Percentiles rank a stretch among this genome's conserved stretches.
Evolutionary conservation across 2,329 filamentous ascomycete genomes (phyloP).

Genomic region (Herpotrichia juniperi): DNA sequence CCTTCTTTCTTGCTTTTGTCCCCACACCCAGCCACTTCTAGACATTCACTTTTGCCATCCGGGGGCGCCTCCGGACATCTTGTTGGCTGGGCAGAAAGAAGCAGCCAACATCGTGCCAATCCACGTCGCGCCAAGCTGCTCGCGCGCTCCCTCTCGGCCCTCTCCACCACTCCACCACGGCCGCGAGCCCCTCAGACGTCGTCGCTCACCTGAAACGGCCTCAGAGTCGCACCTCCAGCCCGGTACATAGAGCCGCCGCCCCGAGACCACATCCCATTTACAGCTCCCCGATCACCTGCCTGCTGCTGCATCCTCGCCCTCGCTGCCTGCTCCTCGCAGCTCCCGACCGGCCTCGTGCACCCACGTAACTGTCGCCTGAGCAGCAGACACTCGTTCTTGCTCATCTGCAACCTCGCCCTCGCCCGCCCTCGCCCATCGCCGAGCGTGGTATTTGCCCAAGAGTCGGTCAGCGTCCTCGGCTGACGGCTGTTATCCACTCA

Average conservation of each 20-base stretch:
- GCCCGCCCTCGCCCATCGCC: background rate
- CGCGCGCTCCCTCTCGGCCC: constrained; percentile 35
- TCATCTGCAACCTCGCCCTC: background rate
- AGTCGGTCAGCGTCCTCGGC: constrained; percentile 36
- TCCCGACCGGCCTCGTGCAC: constrained; percentile 5
- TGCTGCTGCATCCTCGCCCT: constrained; percentile 18
- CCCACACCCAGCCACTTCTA: background rate
- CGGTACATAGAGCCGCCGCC: constrained; percentile 7
- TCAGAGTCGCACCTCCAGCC: constrained; percentile 6
- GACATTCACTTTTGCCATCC: constrained; percentile 2
- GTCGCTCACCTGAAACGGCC: constrained; percentile 9
- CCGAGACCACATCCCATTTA: background rate
- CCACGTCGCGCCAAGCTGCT: constrained; percentile 35
- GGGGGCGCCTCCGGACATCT: constrained; percentile 5
- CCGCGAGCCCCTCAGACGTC: constrained; percentile 29
- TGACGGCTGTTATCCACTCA: constrained; percentile 35
- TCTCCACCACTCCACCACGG: constrained; percentile 16
- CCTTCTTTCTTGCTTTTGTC: background rate
- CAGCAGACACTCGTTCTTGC: background rate
- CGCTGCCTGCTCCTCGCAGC: constrained; percentile 1
- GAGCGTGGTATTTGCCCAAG: constrained; percentile 11
- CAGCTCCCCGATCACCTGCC: constrained; percentile 23
- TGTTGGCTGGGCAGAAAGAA: constrained; percentile 1
- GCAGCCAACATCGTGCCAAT: constrained; percentile 15
- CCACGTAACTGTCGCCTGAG: constrained; percentile 6